Percentiles rank a stretch among this genome's conserved stretches.
These are phyloP conservation scores for Metschnikowia picachoensis DNA, from an alignment of 805 yeast genomes.

Conservation along the genomic window DNA sequence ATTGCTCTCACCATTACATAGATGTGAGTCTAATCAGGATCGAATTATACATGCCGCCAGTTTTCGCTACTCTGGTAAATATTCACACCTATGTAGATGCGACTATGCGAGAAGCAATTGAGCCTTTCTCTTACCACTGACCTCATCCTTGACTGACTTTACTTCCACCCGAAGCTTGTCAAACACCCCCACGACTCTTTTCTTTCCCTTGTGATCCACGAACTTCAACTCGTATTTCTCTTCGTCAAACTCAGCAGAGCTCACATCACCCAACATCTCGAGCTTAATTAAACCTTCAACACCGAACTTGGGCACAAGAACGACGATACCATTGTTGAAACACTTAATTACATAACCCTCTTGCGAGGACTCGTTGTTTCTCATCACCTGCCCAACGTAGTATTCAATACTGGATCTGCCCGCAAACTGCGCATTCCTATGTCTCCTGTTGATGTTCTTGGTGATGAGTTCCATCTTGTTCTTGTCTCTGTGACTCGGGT, in stretches of 20 bases:
- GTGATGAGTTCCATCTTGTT: constrained; percentile 84
- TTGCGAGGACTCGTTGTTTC: constrained; percentile 71
- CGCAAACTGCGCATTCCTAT: constrained; percentile 97
- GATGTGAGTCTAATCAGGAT: no score
- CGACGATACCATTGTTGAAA: constrained; percentile 91
- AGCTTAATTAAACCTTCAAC: constrained; percentile 88
- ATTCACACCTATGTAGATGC: no score
- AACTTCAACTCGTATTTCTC: constrained; percentile 68
- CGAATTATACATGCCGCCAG: no score
- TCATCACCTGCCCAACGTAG: constrained; percentile 97
- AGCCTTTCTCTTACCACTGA: constrained; percentile 90
- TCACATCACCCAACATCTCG: constrained; percentile 66
- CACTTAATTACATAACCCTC: constrained; percentile 92
- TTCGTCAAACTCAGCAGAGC: constrained; percentile 68
- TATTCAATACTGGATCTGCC: constrained; percentile 98
- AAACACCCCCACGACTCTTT: constrained; percentile 63
- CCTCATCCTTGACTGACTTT: constrained; percentile 75
- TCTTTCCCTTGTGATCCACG: constrained; percentile 39
- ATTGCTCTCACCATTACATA: not conserved
- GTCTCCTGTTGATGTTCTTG: constrained; percentile 86
- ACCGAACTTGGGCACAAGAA: constrained; percentile 92
- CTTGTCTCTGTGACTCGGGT: constrained; percentile 81
- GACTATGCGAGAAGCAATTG: constrained; percentile 55
- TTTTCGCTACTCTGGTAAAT: no score
- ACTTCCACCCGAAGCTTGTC: constrained; percentile 84